Conservation (phyloP, 306 rosid genomes). For the Sechiopsis laciniata region DNA sequence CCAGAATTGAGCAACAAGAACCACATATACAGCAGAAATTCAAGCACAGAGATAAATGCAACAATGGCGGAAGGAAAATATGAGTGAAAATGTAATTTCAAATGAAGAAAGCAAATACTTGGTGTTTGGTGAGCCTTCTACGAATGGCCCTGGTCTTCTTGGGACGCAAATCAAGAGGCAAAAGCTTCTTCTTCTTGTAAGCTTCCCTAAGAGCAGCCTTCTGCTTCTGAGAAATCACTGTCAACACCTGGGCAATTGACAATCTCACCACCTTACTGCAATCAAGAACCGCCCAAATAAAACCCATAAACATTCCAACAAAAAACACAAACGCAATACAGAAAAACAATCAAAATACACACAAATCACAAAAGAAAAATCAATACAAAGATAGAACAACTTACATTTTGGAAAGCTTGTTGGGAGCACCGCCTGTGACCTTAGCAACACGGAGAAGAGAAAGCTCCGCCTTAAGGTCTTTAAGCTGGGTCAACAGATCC, state of each 20-base stretch:
- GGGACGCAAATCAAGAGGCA: constrained; percentile 98
- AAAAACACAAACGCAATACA: neutral
- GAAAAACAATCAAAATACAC: neutral
- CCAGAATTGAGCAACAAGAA: neutral
- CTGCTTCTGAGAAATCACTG: constrained; percentile 93
- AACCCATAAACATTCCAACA: neutral
- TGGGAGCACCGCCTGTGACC: constrained; percentile 98
- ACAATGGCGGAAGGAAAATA: neutral
- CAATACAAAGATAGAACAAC: neutral
- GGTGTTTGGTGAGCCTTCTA: constrained; percentile 88
- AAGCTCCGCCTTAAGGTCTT: constrained; percentile 95
- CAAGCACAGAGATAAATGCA: neutral
- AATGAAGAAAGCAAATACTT: constrained; percentile 36
- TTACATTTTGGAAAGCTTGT: constrained; percentile 97
- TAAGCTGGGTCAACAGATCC: constrained; percentile 69
- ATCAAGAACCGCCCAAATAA: constrained; percentile 13
- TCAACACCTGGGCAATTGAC: constrained; percentile 89
- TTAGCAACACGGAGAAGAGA: constrained; percentile 91
- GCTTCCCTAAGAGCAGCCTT: constrained; percentile 82
- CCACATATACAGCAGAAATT: neutral
- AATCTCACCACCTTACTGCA: constrained; percentile 90
- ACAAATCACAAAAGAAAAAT: neutral
- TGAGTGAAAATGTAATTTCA: neutral
- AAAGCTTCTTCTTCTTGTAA: constrained; percentile 71
- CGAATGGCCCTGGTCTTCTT: constrained; percentile 97